Conservation (phyloP, 768 basidiomycete genomes). For the Psilocybe tampanensis region DNA sequence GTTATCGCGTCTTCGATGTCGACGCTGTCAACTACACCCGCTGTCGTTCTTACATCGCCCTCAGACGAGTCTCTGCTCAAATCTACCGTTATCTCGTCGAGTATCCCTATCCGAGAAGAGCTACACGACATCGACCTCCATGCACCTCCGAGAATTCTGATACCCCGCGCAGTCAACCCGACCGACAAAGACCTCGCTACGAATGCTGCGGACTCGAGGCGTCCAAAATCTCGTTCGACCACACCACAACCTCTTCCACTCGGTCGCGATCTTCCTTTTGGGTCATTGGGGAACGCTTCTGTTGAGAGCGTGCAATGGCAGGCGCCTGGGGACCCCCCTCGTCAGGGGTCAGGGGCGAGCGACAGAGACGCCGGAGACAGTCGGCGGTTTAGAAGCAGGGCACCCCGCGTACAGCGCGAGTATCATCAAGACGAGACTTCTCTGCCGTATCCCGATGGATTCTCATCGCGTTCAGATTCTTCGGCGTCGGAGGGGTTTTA, state of each 20-base stretch:
- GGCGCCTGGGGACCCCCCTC: neutral
- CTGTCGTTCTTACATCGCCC: conserved; percentile 5
- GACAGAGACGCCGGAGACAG: conserved; percentile 10
- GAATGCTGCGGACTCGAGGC: conserved; percentile 12
- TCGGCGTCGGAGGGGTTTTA: neutral
- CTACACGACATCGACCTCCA: neutral
- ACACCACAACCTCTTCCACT: neutral
- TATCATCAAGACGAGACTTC: conserved; percentile 17
- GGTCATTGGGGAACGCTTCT: neutral
- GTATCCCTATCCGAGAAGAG: neutral
- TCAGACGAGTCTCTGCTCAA: conserved; percentile 1
- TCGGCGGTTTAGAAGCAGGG: conserved; percentile 11
- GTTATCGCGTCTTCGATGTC: conserved; percentile 4
- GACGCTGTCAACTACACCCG: conserved; percentile 1
- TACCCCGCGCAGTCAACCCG: neutral
- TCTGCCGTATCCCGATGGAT: conserved; percentile 4
- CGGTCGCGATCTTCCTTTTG: neutral
- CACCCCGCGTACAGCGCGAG: conserved; percentile 17
- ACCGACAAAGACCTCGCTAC: conserved; percentile 12
- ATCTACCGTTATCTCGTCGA: neutral
- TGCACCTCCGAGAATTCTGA: neutral
- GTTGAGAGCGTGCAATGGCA: neutral
- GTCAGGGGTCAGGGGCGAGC: neutral
- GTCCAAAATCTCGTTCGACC: conserved; percentile 4
- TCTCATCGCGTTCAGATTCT: conserved; percentile 1